These are phyloP conservation scores for Cystobasidium sp. DNA, from an alignment of 1,284 basidiomycete genomes.

Conservation along the genomic window DNA sequence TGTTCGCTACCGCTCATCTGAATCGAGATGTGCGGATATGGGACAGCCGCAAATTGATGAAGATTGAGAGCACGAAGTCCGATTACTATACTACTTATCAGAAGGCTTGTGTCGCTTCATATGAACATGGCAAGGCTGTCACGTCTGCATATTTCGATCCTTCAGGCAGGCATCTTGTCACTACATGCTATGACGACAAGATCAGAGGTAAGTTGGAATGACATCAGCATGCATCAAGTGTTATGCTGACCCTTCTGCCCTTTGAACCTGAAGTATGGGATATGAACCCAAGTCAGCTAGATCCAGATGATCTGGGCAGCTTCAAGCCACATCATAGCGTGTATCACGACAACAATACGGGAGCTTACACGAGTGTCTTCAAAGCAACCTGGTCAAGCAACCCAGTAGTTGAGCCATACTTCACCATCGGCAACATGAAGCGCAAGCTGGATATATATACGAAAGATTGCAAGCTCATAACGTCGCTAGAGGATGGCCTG, in stretches of 20 bases:
- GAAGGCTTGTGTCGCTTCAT: constrained; percentile 51
- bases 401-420: constrained; percentile 58
- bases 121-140: constrained; percentile 59
- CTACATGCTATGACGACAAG: constrained; percentile 42
- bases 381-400: constrained; percentile 60
- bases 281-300: constrained; percentile 53
- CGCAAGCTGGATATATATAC: constrained; percentile 58
- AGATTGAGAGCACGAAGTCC: constrained; percentile 25
- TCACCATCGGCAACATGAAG: constrained; percentile 61
- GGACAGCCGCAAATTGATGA: constrained; percentile 48
- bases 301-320: constrained; percentile 44
- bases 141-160: constrained; percentile 61
- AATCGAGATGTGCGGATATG: constrained; percentile 51
- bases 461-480: constrained; percentile 54
- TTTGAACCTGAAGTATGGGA: too few species aligned
- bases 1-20: constrained; percentile 51
- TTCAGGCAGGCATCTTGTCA: constrained; percentile 54
- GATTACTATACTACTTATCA: constrained; percentile 16
- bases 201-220: constrained; percentile 23
- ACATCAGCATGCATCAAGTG: background rate
- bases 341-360: constrained; percentile 59
- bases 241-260: background rate
- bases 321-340: constrained; percentile 50
- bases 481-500: constrained; percentile 11
- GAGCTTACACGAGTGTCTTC: constrained; percentile 54